Conservation (phyloP, 306 rosid genomes). For the Crataegus laevigata region DNA sequence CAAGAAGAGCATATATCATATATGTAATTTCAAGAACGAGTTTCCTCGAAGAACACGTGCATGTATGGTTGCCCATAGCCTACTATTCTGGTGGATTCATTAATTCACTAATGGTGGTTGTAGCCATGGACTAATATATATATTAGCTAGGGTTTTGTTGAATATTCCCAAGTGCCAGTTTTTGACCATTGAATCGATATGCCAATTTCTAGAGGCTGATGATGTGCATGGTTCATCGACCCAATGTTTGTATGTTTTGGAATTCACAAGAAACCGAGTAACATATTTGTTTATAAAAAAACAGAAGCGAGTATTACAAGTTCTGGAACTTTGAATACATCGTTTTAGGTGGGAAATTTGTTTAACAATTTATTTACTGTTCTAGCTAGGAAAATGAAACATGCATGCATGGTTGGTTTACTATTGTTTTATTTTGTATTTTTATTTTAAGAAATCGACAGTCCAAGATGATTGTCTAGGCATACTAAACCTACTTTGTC, state of each 20-base stretch:
- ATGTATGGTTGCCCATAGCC: background rate
- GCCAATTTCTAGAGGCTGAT: slow-evolving; percentile 23
- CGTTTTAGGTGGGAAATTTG: slow-evolving; percentile 10
- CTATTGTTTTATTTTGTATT: background rate
- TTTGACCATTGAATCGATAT: slow-evolving; percentile 42
- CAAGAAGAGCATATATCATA: slow-evolving; percentile 11
- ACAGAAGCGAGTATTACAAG: slow-evolving; percentile 1
- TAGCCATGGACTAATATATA: background rate
- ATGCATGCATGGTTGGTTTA: background rate
- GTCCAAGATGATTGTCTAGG: background rate
- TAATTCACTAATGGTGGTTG: background rate
- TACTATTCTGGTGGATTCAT: background rate
- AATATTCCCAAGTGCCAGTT: slow-evolving; percentile 32
- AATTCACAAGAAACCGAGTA: background rate
- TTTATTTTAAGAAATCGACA: background rate
- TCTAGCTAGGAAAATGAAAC: slow-evolving; percentile 9
- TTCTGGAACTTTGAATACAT: slow-evolving; percentile 15
- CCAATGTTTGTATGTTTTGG: slow-evolving; percentile 21
- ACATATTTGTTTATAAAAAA: background rate
- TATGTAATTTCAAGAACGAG: slow-evolving; percentile 9
- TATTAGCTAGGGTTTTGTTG: slow-evolving; percentile 1
- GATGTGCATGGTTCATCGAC: slow-evolving; percentile 25
- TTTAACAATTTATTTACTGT: background rate
- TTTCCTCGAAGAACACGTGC: slow-evolving; percentile 1
- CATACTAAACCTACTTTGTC: background rate